Evolutionary conservation across 306 rosid species (phyloP), one percentile per base, ranked within the genome.

Genomic region (Trifolium subterraneum): DNA sequence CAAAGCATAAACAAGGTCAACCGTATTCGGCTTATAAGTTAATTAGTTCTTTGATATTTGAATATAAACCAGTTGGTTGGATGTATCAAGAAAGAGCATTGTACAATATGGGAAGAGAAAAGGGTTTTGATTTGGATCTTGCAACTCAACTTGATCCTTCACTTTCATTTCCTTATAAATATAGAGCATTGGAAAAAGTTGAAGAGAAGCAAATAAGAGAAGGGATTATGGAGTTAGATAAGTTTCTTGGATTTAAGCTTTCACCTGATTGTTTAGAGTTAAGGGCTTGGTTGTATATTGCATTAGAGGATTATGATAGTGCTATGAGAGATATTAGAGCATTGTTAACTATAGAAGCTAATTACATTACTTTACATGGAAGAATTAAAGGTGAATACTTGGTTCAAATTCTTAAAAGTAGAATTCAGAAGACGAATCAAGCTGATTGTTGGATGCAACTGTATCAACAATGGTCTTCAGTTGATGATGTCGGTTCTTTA

Each of bases 381-480:
- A 92, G 81, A 84, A 74, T 90, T 47, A 68, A 64, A 44, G 96
- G 86, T 25, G 81, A 85, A 77, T 78, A 61, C 75, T 44, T 92
- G 88, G 85, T 86, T 44, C 80, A 71, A 80, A 78, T 85, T 45
- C 83, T 92, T 58, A 79, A 61, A 55, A 79, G 41, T 27, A 63
- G 54, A 55, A 74, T 85, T 82, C 87, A 75, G 80, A 78, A 80
- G 59, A 77, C 78, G 85, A 86, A 78, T 60, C 89, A 79, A 16
- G 92, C 92, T 65, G 93, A 92, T 44, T 88, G 93, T 85, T 92
- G 97, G 97, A 90, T 89, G 97, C 85, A 84, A n/a, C 80, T 89
- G 12, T 88, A 89, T 50, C 86, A 92, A 56, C 87, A 84, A 75
- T 92, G 97, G 97, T 92, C 93, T 31, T 82, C 82, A 31, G 96